Evolutionary conservation across 495 filamentous ascomycete genomes (phyloP).

Genomic region (Neurospora discreta): DNA sequence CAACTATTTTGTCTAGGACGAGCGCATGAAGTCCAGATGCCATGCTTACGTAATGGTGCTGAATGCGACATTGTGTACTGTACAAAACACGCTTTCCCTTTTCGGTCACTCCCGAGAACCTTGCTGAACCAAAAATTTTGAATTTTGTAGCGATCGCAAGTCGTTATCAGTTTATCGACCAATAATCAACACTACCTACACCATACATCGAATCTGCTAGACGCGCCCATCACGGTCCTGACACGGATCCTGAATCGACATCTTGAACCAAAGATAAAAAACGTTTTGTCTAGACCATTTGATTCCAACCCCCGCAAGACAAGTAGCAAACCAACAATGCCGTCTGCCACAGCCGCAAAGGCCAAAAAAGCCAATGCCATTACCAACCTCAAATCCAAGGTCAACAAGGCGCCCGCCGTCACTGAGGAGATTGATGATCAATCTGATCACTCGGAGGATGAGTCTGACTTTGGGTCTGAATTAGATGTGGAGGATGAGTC

Average conservation of each 20-base stretch:
- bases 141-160: background rate
- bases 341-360: conserved; percentile 8
- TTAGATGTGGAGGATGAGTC: background rate
- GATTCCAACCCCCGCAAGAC: background rate
- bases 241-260: background rate
- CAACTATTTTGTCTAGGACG: too few relatives aligned
- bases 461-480: background rate
- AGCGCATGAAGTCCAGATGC: background rate
- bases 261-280: background rate
- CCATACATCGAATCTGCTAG: background rate
- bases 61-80: background rate
- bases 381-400: background rate
- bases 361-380: background rate
- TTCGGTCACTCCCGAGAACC: background rate
- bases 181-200: background rate
- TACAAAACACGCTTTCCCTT: background rate
- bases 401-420: background rate
- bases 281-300: too few relatives aligned
- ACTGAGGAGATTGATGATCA: background rate
- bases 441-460: background rate
- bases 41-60: background rate
- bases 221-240: background rate
- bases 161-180: background rate
- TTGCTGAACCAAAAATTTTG: conserved; percentile 7
- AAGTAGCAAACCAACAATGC: conserved; percentile 9